These are phyloP conservation scores for Acacia acuminata DNA, from an alignment of 306 rosid species.

Conservation along the genomic window DNA sequence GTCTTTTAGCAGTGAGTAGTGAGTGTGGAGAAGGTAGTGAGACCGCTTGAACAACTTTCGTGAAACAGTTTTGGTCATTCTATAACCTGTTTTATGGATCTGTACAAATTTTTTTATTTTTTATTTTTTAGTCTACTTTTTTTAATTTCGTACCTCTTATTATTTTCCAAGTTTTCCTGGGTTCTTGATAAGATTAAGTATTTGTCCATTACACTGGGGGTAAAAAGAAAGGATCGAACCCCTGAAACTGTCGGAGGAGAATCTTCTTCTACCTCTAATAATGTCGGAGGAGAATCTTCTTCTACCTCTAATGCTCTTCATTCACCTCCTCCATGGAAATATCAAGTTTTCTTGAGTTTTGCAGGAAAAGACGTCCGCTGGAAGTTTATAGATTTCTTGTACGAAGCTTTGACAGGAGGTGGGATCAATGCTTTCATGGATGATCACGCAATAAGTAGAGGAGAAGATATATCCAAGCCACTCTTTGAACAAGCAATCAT, in stretches of 20 bases:
- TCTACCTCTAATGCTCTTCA: background rate
- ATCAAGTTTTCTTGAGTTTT: background rate
- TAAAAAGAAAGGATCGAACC: background rate
- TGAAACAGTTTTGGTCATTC: too few species aligned
- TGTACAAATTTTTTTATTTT: background rate
- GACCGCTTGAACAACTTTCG: background rate
- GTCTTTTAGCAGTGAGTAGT: too few species aligned
- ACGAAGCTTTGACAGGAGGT: background rate
- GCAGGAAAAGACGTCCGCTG: background rate
- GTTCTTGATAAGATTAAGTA: too few species aligned
- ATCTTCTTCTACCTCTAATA: too few species aligned
- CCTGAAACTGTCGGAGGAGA: background rate
- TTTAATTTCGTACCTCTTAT: background rate
- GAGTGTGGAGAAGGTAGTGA: background rate
- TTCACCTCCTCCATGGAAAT: background rate
- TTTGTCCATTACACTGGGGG: background rate
- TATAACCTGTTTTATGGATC: background rate
- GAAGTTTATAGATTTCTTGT: background rate
- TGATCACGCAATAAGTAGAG: background rate
- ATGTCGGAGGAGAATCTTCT: background rate
- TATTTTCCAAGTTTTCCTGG: background rate
- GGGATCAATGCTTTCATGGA: background rate
- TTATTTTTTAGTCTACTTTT: background rate
- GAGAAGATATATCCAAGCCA: background rate
- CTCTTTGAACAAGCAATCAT: background rate